Evolutionary conservation across 2,329 filamentous ascomycete species (phyloP).

Genomic region (Boeremia exigua): DNA sequence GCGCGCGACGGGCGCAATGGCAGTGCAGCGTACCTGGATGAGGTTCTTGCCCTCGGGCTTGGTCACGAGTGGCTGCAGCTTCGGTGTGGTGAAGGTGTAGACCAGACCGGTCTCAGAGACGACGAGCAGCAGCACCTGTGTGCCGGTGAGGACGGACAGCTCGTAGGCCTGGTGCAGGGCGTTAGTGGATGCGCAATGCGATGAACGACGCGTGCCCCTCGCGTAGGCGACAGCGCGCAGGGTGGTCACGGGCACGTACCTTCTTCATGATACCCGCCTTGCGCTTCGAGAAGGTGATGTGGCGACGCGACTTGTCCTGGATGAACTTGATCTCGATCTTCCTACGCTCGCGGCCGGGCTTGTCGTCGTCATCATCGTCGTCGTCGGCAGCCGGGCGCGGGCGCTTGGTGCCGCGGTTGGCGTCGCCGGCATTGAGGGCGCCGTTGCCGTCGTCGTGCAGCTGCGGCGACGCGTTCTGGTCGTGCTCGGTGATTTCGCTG

Average conservation of each 20-base stretch:
- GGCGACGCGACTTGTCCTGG: constrained; percentile 97
- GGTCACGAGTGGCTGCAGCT: constrained; percentile 96
- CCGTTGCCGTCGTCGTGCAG: constrained; percentile 61
- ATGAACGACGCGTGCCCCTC: background rate
- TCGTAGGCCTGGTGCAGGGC: constrained; percentile 78
- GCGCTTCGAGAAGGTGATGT: constrained; percentile 99
- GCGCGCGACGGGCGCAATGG: constrained; percentile 10
- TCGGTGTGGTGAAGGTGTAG: constrained; percentile 98
- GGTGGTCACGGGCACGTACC: constrained; percentile 63
- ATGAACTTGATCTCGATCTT: constrained; percentile 99
- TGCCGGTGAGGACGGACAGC: constrained; percentile 94
- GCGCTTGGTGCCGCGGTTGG: constrained; percentile 88
- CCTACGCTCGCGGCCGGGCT: constrained; percentile 94
- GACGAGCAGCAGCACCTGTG: constrained; percentile 93
- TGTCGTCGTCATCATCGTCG: constrained; percentile 97
- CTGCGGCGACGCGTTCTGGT: constrained; percentile 58
- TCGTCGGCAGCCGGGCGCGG: constrained; percentile 83
- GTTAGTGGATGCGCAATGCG: constrained; percentile 3
- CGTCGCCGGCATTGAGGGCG: constrained; percentile 59
- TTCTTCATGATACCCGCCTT: constrained; percentile 99
- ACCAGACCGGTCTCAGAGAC: constrained; percentile 97
- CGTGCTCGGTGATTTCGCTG: constrained; percentile 58
- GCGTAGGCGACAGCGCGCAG: constrained; percentile 3
- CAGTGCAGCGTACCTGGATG: constrained; percentile 77
- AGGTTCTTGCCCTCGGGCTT: constrained; percentile 99